A percentile compares a stretch with the other conserved stretches of the same genome.
phyloP scores from a whole-genome alignment of 2,329 filamentous ascomycete species.

The Mycosphaerella arachidis region DNA sequence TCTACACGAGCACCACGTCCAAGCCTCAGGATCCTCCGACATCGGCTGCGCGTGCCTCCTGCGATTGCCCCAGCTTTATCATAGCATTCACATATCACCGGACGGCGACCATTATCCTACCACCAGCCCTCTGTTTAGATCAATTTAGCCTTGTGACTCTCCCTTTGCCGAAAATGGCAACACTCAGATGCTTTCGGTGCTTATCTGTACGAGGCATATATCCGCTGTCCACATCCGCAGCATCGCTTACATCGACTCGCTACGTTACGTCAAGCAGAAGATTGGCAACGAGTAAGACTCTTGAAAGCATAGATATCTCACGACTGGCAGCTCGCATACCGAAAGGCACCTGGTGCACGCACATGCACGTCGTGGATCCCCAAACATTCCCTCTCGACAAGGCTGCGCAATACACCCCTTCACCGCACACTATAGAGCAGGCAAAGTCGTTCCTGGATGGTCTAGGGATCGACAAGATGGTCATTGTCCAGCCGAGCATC shows the following conservation, averaged over 20 bases:
- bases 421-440: conserved; percentile 47
- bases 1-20: background rate
- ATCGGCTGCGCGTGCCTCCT: background rate
- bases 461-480: conserved; percentile 52
- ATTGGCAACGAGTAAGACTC: background rate
- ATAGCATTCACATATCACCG: too few relatives aligned
- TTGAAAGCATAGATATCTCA: conserved; percentile 3
- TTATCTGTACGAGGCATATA: too few relatives aligned
- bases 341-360: conserved; percentile 53
- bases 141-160: too few relatives aligned
- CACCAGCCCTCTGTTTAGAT: background rate
- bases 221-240: too few relatives aligned
- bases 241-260: too few relatives aligned
- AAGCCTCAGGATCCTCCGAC: background rate
- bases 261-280: background rate
- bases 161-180: too few relatives aligned
- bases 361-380: conserved; percentile 61
- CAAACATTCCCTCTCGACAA: conserved; percentile 45
- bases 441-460: conserved; percentile 49
- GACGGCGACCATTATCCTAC: background rate
- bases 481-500: conserved; percentile 57
- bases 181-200: too few relatives aligned
- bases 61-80: too few relatives aligned
- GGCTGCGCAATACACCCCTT: conserved; percentile 50
- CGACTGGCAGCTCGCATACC: conserved; percentile 35